Evolutionary conservation across 441 rosid genomes (phyloP).

Genomic region (Melastoma candidum): DNA sequence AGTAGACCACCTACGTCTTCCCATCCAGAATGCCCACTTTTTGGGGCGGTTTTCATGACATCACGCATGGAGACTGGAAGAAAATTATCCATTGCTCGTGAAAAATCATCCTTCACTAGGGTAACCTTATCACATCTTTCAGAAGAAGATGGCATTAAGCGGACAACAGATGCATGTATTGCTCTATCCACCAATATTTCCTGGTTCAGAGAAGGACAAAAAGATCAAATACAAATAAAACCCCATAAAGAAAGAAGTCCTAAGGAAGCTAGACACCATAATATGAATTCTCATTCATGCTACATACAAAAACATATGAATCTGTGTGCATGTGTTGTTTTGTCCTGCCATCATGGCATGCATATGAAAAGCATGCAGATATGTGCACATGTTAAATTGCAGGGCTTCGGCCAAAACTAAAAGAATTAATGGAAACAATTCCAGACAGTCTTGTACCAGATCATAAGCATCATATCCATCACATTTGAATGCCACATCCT

Average conservation of each 20-base stretch:
- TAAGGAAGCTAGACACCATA: too few relatives aligned
- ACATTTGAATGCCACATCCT: constrained; percentile 85
- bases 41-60: constrained; percentile 74
- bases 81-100: constrained; percentile 81
- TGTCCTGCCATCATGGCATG: too few relatives aligned
- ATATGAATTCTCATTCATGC: too few relatives aligned
- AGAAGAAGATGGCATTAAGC: constrained; percentile 41
- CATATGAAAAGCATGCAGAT: too few relatives aligned
- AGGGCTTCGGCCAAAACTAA: constrained; percentile 1
- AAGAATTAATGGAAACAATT: neutral
- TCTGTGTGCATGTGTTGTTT: too few relatives aligned
- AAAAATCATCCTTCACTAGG: constrained; percentile 69
- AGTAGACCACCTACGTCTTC: constrained; percentile 94
- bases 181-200: constrained; percentile 98
- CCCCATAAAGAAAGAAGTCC: too few relatives aligned
- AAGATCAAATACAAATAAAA: too few relatives aligned
- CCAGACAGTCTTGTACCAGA: constrained; percentile 43
- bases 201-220: constrained; percentile 23
- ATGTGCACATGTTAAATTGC: too few relatives aligned
- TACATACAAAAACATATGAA: too few relatives aligned
- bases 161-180: constrained; percentile 88
- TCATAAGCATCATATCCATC: constrained; percentile 99
- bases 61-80: constrained; percentile 99
- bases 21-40: constrained; percentile 86
- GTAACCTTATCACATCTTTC: constrained; percentile 32